These are phyloP conservation scores for Penicillium sp. DNA, from an alignment of 2,329 filamentous ascomycete species.

Conservation along the genomic window DNA sequence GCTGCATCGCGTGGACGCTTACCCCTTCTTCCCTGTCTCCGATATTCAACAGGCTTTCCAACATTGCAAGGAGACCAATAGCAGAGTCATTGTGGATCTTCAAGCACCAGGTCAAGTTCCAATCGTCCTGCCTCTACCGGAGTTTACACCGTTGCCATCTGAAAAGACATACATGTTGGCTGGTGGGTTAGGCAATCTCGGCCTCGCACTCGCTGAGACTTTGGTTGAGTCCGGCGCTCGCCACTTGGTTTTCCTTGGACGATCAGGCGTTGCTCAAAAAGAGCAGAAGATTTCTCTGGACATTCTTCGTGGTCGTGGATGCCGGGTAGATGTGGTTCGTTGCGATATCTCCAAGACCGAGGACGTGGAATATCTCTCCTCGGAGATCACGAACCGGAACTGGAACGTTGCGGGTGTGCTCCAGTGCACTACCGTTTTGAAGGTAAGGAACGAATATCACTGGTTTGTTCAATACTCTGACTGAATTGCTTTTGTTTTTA, in stretches of 20 bases:
- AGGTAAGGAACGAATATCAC: constrained; percentile 4
- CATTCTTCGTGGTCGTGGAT: constrained; percentile 15
- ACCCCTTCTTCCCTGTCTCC: constrained; percentile 12
- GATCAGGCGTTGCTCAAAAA: constrained; percentile 18
- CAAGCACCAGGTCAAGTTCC: constrained; percentile 17
- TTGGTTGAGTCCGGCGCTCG: constrained; percentile 22
- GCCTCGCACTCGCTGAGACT: constrained; percentile 23
- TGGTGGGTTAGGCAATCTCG: constrained; percentile 27
- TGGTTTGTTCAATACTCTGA: no score
- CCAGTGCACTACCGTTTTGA: constrained; percentile 25
- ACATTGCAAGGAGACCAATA: constrained; percentile 11
- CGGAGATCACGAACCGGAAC: constrained; percentile 13
- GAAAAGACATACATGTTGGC: constrained; percentile 24
- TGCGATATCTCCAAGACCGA: constrained; percentile 21
- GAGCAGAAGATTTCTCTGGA: constrained; percentile 17
- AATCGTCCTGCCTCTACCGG: constrained; percentile 16
- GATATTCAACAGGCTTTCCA: constrained; percentile 14
- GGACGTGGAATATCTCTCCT: constrained; percentile 17
- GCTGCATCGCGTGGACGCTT: constrained; percentile 15
- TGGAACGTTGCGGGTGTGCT: constrained; percentile 22
- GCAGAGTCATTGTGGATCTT: constrained; percentile 16
- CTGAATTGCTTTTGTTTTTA: constrained; percentile 1
- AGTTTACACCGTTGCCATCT: constrained; percentile 9
- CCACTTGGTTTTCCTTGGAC: constrained; percentile 26
- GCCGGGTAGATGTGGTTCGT: constrained; percentile 14